phyloP scores from a whole-genome alignment of 2,329 filamentous ascomycete genomes.

The Paecilomyces variotii region DNA sequence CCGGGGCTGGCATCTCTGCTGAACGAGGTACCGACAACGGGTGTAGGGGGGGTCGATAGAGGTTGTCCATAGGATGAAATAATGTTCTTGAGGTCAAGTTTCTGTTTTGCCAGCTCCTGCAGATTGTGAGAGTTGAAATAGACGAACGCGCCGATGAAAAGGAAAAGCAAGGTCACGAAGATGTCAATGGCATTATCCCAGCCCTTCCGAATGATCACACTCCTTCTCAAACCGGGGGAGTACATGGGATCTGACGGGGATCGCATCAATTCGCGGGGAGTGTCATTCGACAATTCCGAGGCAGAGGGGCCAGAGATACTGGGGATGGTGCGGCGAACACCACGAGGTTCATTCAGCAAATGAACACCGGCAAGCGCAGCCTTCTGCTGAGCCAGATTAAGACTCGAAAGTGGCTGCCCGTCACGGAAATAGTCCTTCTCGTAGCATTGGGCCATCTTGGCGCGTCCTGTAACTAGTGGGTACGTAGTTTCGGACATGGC shows the following conservation, averaged over 20 bases:
- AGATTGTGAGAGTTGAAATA: constrained; percentile 36
- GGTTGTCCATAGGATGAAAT: constrained; percentile 32
- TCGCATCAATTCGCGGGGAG: constrained; percentile 27
- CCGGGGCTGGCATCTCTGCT: constrained; percentile 18
- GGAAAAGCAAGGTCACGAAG: constrained; percentile 31
- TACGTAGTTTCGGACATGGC: constrained; percentile 82
- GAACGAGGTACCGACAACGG: constrained; percentile 21
- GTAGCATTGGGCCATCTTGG: constrained; percentile 50
- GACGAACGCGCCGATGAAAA: constrained; percentile 34
- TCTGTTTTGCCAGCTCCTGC: constrained; percentile 34
- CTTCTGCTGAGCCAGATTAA: constrained; percentile 42
- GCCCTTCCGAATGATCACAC: constrained; percentile 38
- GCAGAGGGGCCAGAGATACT: constrained; percentile 36
- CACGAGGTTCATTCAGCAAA: constrained; percentile 45
- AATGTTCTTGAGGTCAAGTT: constrained; percentile 38
- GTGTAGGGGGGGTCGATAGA: constrained; percentile 30
- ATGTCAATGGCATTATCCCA: constrained; percentile 39
- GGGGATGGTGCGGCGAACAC: constrained; percentile 30
- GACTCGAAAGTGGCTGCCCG: constrained; percentile 30
- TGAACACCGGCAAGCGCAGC: constrained; percentile 66
- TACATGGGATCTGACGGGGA: constrained; percentile 30
- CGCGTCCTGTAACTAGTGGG: constrained; percentile 70
- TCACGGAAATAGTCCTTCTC: constrained; percentile 40
- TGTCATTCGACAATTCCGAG: constrained; percentile 27
- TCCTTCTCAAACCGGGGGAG: constrained; percentile 32